Evolutionary conservation across 2,329 filamentous ascomycete species (phyloP), one percentile per base, ranked within the genome.

Genomic region (Cladosporium sp.): DNA sequence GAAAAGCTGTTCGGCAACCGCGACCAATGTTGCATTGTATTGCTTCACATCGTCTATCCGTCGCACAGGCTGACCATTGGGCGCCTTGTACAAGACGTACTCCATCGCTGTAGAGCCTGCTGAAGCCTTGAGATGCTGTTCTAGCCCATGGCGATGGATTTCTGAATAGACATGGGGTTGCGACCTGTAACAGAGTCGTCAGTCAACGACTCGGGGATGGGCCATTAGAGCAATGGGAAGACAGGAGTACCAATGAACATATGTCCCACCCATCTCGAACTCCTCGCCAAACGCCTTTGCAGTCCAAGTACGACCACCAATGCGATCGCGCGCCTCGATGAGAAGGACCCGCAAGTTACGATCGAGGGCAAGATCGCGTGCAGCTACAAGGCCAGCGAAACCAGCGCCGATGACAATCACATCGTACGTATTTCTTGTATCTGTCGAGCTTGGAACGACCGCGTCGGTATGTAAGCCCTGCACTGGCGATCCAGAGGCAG

Each of bases 181-280:
- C 19, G 60, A 75, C 47, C 47, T 50, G 34, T 9, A 20, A 11
- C 0, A 7, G 6, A 12, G 3, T 15, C 6, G 22, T 28, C 25
- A 49, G 15, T 34, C 22, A 14, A 50, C n/a, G 7, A 36, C 7
- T 50, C 9, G 17, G 5, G 5, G 28, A 30, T 5, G 28, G 28
- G 9, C 9, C 28, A 30, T 30, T 9, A 30, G 5, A 39, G n/a
- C 37, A 5, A 39, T 15, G 5, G 37, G 37, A 17, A 14, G 12
- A 5, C n/a, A 6, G 28, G 9, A 30, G 12, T 19, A 50, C 40
- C 52, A 55, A 38, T 55, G 75, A 0, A 81, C 72, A 78, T 78
- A 82, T 0, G 78, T 80, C 0, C 80, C 80, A 0, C 79, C 79
- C 73, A 81, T 76, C 52, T 81, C 80, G 51, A 74, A 79, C 0